Evolutionary conservation across 495 filamentous ascomycete species (phyloP), one percentile per base, ranked within the genome.

Genomic region (Aspergillus kassunensis): DNA sequence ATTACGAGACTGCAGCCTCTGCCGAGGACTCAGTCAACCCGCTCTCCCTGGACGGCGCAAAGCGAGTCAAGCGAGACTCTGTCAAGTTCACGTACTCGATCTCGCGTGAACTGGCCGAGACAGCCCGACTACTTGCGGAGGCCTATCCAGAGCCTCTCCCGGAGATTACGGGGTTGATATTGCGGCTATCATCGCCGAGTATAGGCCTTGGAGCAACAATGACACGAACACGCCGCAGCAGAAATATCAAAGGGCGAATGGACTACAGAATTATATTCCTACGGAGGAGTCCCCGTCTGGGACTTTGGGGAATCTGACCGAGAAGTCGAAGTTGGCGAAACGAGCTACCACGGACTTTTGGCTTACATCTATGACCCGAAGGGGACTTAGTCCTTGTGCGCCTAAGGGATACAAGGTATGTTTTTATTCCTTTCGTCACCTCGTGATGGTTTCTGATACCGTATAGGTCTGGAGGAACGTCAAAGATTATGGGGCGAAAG

Each of bases 401-500:
- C 54, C 54, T 2, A 15, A 1, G 1, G 51, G 48, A 0, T 61
- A 61, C 37, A 51, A 61, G 54, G 58, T 57, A 30, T 6, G 45
- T 21, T 13, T 12, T 13, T 35, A n/a, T n/a, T n/a, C n/a, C n/a
- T n/a, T n/a, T n/a, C n/a, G n/a, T n/a, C n/a, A n/a, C n/a, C n/a
- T n/a, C n/a, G n/a, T n/a, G n/a, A n/a, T n/a, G n/a, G n/a, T n/a
- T n/a, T n/a, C n/a, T n/a, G n/a, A n/a, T n/a, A n/a, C n/a, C n/a
- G n/a, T n/a, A n/a, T n/a, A n/a, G n/a, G n/a, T n/a, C n/a, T n/a
- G n/a, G n/a, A n/a, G n/a, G n/a, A 83, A 81, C 53, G 76, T 83
- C 27, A 81, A 78, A 57, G 77, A 78, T 56, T 81, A 68, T 54
- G 80, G 79, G 21, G 81, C 81, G 40, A 71, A 65, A 63, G 74